Evolutionary conservation across 106 monocot species (phyloP).

Genomic region (Chionographis japonica): DNA sequence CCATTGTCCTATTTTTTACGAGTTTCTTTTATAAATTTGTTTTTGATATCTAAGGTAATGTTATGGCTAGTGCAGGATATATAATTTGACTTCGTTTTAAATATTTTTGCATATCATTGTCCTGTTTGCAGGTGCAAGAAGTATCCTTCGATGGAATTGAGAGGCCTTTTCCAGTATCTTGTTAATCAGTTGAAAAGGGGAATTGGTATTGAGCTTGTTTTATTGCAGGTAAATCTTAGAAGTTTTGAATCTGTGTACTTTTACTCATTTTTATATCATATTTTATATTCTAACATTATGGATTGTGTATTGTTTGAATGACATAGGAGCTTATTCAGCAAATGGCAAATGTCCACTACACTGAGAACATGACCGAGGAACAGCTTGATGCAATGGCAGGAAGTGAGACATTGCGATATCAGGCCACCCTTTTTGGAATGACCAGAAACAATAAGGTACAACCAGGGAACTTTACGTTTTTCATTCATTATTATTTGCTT

Average conservation of each 20-base stretch:
- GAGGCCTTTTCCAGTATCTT: slow-evolving; percentile 97
- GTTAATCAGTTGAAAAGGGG: slow-evolving; percentile 92
- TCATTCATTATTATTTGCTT: neutral
- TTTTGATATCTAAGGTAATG: too few species aligned
- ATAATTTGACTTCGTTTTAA: neutral
- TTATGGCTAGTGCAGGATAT: too few species aligned
- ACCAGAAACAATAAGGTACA: slow-evolving; percentile 83
- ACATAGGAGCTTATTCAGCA: slow-evolving; percentile 93
- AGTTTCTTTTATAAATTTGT: too few species aligned
- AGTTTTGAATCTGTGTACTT: neutral
- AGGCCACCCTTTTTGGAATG: slow-evolving; percentile 75
- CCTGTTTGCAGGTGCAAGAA: slow-evolving; percentile 74
- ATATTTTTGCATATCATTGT: neutral
- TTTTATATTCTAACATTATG: neutral
- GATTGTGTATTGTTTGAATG: slow-evolving; percentile 2
- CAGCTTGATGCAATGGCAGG: slow-evolving; percentile 99
- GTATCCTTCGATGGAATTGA: slow-evolving; percentile 92
- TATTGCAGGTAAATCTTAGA: slow-evolving; percentile 67
- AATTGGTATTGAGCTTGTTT: slow-evolving; percentile 82
- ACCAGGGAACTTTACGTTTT: neutral
- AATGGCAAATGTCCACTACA: slow-evolving; percentile 97
- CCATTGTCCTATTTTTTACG: too few species aligned
- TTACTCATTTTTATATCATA: neutral
- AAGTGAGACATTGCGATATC: slow-evolving; percentile 82
- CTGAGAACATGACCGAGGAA: slow-evolving; percentile 98